These are phyloP conservation scores for Boletus coccyginus DNA, from an alignment of 768 basidiomycete species.

Conservation along the genomic window DNA sequence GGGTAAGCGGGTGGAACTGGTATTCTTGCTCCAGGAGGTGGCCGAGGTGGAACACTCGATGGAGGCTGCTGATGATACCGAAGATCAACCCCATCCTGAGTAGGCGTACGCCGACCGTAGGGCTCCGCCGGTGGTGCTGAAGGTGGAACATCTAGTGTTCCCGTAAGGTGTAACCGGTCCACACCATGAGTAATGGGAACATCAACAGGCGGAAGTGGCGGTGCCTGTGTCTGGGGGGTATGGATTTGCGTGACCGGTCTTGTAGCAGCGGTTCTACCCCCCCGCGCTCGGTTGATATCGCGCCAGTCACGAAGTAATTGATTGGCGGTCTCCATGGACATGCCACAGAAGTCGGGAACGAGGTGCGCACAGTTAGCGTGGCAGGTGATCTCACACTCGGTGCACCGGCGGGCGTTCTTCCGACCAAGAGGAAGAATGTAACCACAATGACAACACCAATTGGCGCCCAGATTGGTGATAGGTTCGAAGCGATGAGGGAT, in stretches of 20 bases:
- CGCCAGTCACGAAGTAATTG: conserved; percentile 86
- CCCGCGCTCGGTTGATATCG: conserved; percentile 79
- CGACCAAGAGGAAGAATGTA: conserved; percentile 96
- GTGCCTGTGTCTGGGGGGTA: conserved; percentile 31
- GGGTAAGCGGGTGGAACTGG: conserved; percentile 36
- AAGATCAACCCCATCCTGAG: conserved; percentile 38
- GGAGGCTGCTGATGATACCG: conserved; percentile 39
- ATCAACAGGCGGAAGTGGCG: conserved; percentile 32
- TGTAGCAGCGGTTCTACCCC: conserved; percentile 39
- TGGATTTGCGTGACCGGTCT: conserved; percentile 35
- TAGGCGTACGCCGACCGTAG: conserved; percentile 24
- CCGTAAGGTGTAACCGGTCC: conserved; percentile 46
- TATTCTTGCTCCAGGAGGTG: conserved; percentile 38
- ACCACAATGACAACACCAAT: conserved; percentile 99
- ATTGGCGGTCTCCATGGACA: conserved; percentile 99
- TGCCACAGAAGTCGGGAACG: conserved; percentile 98
- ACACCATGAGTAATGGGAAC: conserved; percentile 36
- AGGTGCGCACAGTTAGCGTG: conserved; percentile 97
- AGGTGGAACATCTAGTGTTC: conserved; percentile 36
- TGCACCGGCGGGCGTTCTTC: conserved; percentile 94
- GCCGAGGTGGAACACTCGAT: conserved; percentile 33
- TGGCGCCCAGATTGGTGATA: conserved; percentile 93
- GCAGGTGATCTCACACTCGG: conserved; percentile 94
- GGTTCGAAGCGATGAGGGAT: conserved; percentile 98
- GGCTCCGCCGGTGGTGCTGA: conserved; percentile 16